These are phyloP conservation scores for Tetraselmis striata DNA, from an alignment of 139 green algal genomes.

Conservation along the genomic window DNA sequence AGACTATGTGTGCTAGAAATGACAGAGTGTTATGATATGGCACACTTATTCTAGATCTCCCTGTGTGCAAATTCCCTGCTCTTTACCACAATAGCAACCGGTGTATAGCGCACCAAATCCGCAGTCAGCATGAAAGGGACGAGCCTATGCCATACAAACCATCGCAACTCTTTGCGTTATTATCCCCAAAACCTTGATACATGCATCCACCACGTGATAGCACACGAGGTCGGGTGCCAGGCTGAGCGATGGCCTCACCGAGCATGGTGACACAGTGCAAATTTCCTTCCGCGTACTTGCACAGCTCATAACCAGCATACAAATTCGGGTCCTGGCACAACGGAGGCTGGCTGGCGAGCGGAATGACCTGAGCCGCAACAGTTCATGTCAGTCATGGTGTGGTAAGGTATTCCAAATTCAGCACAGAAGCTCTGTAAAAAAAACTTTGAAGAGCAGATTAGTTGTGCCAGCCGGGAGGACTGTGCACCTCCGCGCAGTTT, in stretches of 20 bases:
- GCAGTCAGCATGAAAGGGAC: no score
- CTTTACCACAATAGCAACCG: no score
- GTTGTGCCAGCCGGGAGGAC: not conserved
- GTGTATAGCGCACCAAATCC: no score
- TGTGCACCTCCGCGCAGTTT: not conserved
- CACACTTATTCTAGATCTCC: no score
- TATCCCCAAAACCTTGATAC: no score
- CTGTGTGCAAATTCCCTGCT: no score
- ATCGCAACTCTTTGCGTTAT: no score
- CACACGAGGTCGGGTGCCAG: no score
- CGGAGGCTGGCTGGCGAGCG: not conserved
- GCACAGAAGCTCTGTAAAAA: not conserved
- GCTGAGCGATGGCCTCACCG: not conserved
- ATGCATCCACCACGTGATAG: no score
- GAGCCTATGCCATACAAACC: no score
- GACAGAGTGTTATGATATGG: no score
- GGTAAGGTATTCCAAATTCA: not conserved
- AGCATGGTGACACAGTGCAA: not conserved
- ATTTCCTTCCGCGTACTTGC: not conserved
- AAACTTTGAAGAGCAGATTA: not conserved
- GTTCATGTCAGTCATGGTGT: not conserved
- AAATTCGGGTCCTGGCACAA: not conserved
- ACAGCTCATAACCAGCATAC: not conserved
- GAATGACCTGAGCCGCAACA: not conserved
- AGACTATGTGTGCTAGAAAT: no score